These are phyloP conservation scores for Podospora pseudocomata DNA, from an alignment of 495 filamentous ascomycete genomes.

Conservation along the genomic window DNA sequence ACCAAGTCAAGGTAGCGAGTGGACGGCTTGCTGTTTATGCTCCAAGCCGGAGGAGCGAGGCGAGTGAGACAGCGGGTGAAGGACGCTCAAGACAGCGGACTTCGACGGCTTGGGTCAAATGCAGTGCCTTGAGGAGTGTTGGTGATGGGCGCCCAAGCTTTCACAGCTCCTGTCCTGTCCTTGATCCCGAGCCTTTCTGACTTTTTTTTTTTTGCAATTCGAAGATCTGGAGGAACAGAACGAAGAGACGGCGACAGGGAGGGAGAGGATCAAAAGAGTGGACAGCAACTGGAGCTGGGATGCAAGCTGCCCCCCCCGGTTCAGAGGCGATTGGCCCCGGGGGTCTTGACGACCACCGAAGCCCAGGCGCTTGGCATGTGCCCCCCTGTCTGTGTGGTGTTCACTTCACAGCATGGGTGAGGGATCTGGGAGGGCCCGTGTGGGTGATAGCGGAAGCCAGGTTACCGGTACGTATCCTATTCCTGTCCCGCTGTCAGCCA, in stretches of 20 bases:
- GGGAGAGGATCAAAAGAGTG: conserved; percentile 22
- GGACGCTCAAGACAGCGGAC: neutral
- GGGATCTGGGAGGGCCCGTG: conserved; percentile 16
- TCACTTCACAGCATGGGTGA: conserved; percentile 12
- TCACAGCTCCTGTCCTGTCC: neutral
- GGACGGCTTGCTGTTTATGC: conserved; percentile 10
- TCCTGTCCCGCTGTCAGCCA: neutral
- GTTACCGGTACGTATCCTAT: conserved; percentile 15
- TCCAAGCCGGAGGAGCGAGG: conserved; percentile 9
- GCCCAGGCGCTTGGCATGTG: conserved; percentile 20
- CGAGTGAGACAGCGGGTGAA: neutral
- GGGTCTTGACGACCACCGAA: conserved; percentile 3
- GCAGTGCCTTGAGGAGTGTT: neutral
- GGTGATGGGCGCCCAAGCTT: neutral
- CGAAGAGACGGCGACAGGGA: conserved; percentile 18
- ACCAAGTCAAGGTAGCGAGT: conserved; percentile 5
- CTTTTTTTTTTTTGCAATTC: neutral
- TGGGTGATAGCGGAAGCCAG: conserved; percentile 21
- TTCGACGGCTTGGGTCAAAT: neutral
- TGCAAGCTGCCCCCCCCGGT: conserved; percentile 6
- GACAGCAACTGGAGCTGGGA: conserved; percentile 7
- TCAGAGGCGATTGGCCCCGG: conserved; percentile 20
- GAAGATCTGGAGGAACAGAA: conserved; percentile 8
- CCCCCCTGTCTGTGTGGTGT: conserved; percentile 5
- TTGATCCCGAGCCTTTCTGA: neutral